These are phyloP conservation scores for Kodamaea kakaduensis DNA, from an alignment of 805 yeast species.

Conservation along the genomic window DNA sequence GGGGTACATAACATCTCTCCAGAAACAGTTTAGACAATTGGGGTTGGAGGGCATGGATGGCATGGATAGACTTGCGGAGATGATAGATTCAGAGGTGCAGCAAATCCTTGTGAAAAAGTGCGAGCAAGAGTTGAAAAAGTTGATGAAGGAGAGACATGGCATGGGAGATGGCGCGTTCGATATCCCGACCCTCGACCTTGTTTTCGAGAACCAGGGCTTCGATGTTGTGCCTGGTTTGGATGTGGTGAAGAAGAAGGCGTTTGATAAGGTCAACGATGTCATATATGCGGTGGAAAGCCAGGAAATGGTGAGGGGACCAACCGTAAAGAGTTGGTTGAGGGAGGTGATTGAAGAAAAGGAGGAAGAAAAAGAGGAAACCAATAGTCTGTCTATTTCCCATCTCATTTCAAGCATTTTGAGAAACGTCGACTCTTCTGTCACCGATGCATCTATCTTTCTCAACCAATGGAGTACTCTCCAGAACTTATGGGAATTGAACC, in stretches of 20 bases:
- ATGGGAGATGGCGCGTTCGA: background rate
- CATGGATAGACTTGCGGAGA: slow-evolving; percentile 16
- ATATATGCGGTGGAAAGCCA: slow-evolving; percentile 20
- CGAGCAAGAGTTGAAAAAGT: slow-evolving; percentile 1
- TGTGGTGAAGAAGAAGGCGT: slow-evolving; percentile 27
- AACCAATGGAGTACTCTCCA: slow-evolving; percentile 54
- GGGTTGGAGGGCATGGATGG: slow-evolving; percentile 17
- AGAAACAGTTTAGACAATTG: slow-evolving; percentile 13
- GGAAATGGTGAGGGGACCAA: too few relatives aligned
- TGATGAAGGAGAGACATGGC: slow-evolving; percentile 1
- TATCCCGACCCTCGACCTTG: slow-evolving; percentile 29
- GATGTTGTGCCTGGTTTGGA: slow-evolving; percentile 39
- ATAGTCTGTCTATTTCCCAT: background rate
- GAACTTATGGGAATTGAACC: slow-evolving; percentile 51
- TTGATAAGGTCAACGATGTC: slow-evolving; percentile 16
- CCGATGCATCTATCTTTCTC: slow-evolving; percentile 34
- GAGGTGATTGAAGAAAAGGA: background rate
- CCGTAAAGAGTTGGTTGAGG: background rate
- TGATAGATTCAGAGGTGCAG: slow-evolving; percentile 24
- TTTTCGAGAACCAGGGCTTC: slow-evolving; percentile 35
- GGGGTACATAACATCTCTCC: slow-evolving; percentile 13
- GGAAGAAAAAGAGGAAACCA: background rate
- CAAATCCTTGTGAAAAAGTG: slow-evolving; percentile 20
- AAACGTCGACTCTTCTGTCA: slow-evolving; percentile 29
- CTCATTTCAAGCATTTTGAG: slow-evolving; percentile 5